Percentiles rank a stretch among this genome's conserved stretches.
Conservation (phyloP, 257 asterid species). For the Jacaranda copaia region DNA sequence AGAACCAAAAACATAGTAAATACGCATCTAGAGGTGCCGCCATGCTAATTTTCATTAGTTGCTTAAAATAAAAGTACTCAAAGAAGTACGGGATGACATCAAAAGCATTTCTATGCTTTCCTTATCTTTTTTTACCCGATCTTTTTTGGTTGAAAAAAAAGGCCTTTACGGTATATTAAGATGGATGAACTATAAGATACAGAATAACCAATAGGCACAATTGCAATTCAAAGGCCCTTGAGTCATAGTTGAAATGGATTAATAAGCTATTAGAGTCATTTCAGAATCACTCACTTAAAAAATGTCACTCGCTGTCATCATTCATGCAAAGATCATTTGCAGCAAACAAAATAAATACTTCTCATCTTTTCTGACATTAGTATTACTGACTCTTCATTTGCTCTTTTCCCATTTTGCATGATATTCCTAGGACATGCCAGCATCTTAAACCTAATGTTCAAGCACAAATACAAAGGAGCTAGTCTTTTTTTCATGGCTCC, state of each 20-base stretch:
- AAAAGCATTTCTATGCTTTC: not conserved
- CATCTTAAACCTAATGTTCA: slow-evolving; percentile 18
- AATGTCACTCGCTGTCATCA: not conserved
- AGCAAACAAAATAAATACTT: not conserved
- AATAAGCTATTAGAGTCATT: not conserved
- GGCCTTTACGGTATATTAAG: not conserved
- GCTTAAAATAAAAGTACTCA: not conserved
- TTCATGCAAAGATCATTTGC: slow-evolving; percentile 9
- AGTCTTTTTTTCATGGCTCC: not conserved
- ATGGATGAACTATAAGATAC: not conserved
- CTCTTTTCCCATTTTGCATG: slow-evolving; percentile 27
- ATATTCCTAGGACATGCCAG: slow-evolving; percentile 9
- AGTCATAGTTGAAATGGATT: not conserved
- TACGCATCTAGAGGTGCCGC: not conserved
- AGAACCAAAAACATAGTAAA: not conserved
- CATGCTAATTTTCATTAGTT: not conserved
- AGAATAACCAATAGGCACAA: not conserved
- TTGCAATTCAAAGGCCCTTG: not conserved
- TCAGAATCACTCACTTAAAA: not conserved
- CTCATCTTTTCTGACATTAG: not conserved
- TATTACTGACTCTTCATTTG: slow-evolving; percentile 1
- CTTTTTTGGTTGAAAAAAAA: not conserved
- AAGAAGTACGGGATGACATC: slow-evolving; percentile 3
- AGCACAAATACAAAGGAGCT: slow-evolving; percentile 15
- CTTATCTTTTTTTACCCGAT: not conserved